Percentiles rank a stretch among this genome's conserved stretches.
phyloP scores from a whole-genome alignment of 805 yeast genomes.

The Suhomyces faveliae region DNA sequence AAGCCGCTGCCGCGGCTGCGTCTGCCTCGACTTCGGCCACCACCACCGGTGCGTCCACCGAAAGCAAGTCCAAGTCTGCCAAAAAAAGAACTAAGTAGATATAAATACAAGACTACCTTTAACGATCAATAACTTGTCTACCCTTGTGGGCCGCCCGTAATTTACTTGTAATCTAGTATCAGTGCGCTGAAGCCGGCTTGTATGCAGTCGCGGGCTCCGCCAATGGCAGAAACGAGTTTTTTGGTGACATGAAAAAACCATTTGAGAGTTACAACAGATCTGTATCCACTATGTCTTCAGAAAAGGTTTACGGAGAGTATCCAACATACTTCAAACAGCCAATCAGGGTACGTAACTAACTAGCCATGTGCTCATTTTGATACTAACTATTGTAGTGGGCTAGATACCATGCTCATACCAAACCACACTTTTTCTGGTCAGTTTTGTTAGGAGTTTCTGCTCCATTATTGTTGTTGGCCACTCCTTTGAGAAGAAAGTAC shows the following conservation, averaged over 20 bases:
- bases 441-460: conserved; percentile 64
- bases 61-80: conserved; percentile 6
- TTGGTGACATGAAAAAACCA: conserved; percentile 4
- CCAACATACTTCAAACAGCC: conserved; percentile 64
- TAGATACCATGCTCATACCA: conserved; percentile 72
- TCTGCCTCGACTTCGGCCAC: conserved; percentile 1
- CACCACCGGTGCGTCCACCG: conserved; percentile 4
- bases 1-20: conserved; percentile 3
- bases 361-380: background rate
- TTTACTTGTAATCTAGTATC: background rate
- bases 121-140: background rate
- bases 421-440: conserved; percentile 72
- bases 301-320: conserved; percentile 46
- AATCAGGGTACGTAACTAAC: conserved; percentile 49
- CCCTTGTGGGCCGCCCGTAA: background rate
- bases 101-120: too few species aligned
- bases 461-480: conserved; percentile 58
- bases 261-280: background rate
- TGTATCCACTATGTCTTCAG: conserved; percentile 18
- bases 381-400: conserved; percentile 50
- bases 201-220: conserved; percentile 3
- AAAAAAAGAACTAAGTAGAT: conserved; percentile 8
- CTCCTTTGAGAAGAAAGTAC: conserved; percentile 70
- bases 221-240: conserved; percentile 6
- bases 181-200: background rate